Percentiles rank a stretch among this genome's conserved stretches.
phyloP scores from a whole-genome alignment of 352 stramenopile species.

The Pythium aphanidermatum region DNA sequence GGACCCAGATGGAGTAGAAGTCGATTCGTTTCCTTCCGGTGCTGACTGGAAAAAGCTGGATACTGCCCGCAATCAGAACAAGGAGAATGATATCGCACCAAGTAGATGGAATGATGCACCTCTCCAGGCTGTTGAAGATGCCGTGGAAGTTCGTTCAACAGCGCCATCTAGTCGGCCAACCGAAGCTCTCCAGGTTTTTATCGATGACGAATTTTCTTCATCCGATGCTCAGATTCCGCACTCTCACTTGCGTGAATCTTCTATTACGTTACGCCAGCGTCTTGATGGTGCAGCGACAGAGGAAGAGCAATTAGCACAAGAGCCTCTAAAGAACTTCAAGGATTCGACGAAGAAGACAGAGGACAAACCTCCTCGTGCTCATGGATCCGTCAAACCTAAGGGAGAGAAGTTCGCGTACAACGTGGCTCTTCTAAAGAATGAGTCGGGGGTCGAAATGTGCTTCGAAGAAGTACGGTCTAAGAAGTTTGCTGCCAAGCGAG shows the following conservation, averaged over 20 bases:
- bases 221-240: conserved; percentile 8
- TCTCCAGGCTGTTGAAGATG: neutral
- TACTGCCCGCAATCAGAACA: conserved; percentile 66
- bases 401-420: conserved; percentile 37
- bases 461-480: conserved; percentile 78
- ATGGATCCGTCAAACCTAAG: neutral
- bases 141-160: neutral
- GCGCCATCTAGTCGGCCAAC: neutral
- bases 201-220: conserved; percentile 57
- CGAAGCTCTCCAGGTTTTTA: conserved; percentile 67
- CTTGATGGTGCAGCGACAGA: conserved; percentile 62
- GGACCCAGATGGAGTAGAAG: conserved; percentile 42
- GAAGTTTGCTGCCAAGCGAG: conserved; percentile 2
- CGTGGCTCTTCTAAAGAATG: conserved; percentile 29
- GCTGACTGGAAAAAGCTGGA: conserved; percentile 64
- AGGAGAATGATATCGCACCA: conserved; percentile 61
- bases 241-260: conserved; percentile 30
- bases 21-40: conserved; percentile 54
- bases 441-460: conserved; percentile 42
- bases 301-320: conserved; percentile 65
- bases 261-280: conserved; percentile 64
- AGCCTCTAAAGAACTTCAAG: conserved; percentile 75
- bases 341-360: conserved; percentile 5
- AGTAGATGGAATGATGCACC: conserved; percentile 41
- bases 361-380: conserved; percentile 4